A percentile compares a stretch with the other conserved stretches of the same genome.
Evolutionary conservation across 2,329 filamentous ascomycete species (phyloP).

Genomic region (Penicillium sp.): DNA sequence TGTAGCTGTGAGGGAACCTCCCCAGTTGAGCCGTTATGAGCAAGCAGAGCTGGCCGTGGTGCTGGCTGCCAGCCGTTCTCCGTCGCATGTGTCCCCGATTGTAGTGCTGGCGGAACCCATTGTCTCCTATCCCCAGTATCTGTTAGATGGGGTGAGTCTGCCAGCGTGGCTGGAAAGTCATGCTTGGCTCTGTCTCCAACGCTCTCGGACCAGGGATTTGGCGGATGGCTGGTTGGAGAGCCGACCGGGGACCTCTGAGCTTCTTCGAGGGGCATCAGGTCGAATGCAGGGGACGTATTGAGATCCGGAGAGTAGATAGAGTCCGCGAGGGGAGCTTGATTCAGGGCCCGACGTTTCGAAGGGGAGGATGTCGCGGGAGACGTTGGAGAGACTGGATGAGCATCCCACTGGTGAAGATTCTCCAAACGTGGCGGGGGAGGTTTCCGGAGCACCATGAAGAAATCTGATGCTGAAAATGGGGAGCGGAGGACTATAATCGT

Average conservation of each 20-base stretch:
- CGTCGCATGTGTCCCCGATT: conserved; percentile 29
- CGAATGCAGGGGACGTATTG: conserved; percentile 44
- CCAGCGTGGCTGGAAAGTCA: conserved; percentile 12
- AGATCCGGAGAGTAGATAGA: conserved; percentile 44
- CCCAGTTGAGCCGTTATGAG: conserved; percentile 22
- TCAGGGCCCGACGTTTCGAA: conserved; percentile 34
- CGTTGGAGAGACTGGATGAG: conserved; percentile 35
- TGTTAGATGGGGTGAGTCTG: conserved; percentile 13
- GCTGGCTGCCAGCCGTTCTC: conserved; percentile 28
- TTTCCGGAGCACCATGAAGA: conserved; percentile 47
- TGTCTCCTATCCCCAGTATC: conserved; percentile 10
- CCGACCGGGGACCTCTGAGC: conserved; percentile 42
- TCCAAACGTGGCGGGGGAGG: conserved; percentile 42
- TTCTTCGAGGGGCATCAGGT: conserved; percentile 44
- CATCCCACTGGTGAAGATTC: conserved; percentile 38
- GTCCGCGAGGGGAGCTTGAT: conserved; percentile 35
- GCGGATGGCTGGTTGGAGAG: conserved; percentile 32
- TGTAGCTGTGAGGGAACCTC: conserved; percentile 38
- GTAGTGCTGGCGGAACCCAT: conserved; percentile 29
- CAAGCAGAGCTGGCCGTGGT: conserved; percentile 6
- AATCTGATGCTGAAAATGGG: not conserved
- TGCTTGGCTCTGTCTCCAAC: conserved; percentile 29
- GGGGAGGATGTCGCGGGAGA: conserved; percentile 36
- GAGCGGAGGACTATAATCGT: not conserved
- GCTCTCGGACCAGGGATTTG: conserved; percentile 40